Conservation (phyloP, 1,139 yeast species). For the Yamadazyma aaseri region DNA sequence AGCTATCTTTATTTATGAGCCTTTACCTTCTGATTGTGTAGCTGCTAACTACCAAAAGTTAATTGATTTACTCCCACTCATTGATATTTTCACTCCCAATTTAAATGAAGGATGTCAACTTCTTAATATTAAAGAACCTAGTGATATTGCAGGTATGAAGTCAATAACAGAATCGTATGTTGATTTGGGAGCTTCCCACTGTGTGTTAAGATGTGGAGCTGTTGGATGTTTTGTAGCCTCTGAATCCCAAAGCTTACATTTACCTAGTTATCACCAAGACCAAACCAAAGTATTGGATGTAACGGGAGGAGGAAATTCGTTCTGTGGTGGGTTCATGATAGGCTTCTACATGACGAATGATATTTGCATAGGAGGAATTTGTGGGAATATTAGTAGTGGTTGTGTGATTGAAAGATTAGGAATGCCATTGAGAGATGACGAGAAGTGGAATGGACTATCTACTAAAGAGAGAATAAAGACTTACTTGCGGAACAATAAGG, state of each 20-base stretch:
- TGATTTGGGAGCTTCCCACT: slow-evolving; percentile 34
- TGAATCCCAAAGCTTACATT: slow-evolving; percentile 28
- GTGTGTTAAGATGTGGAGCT: slow-evolving; percentile 68
- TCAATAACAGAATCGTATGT: slow-evolving; percentile 42
- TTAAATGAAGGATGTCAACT: slow-evolving; percentile 67
- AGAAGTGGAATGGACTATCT: slow-evolving; percentile 55
- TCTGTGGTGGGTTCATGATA: slow-evolving; percentile 75
- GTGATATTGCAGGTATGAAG: slow-evolving; percentile 21
- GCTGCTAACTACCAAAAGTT: slow-evolving; percentile 47
- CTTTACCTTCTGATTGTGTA: slow-evolving; percentile 73
- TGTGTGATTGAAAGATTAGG: slow-evolving; percentile 77
- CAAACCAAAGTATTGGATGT: slow-evolving; percentile 68
- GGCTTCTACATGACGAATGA: slow-evolving; percentile 53
- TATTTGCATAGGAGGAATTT: slow-evolving; percentile 55
- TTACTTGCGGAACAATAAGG: slow-evolving; percentile 19
- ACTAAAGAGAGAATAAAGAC: slow-evolving; percentile 27
- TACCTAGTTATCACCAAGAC: slow-evolving; percentile 71
- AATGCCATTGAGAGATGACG: slow-evolving; percentile 45
- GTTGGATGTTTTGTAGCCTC: slow-evolving; percentile 52
- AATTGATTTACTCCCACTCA: slow-evolving; percentile 36
- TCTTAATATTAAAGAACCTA: slow-evolving; percentile 14
- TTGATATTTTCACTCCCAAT: slow-evolving; percentile 78
- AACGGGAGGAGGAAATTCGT: slow-evolving; percentile 93
- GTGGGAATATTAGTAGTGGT: slow-evolving; percentile 80
- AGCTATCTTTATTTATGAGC: slow-evolving; percentile 73